Evolutionary conservation across 2,329 filamentous ascomycete genomes (phyloP).

Genomic region (Dactylellina parvicollis): DNA sequence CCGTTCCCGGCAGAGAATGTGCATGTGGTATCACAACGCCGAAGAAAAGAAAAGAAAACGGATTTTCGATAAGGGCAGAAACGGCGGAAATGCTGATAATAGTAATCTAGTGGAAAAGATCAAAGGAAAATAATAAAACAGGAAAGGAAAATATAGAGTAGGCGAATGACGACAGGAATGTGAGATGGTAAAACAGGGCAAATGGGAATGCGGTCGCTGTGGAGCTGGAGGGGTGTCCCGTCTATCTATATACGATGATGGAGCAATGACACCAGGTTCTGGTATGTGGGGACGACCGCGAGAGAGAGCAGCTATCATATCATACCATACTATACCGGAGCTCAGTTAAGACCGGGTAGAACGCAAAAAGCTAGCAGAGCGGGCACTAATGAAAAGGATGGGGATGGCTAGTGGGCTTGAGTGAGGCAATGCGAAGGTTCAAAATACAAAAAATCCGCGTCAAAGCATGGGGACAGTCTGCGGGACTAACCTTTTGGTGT

Average conservation of each 20-base stretch:
- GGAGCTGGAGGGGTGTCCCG: conserved; percentile 40
- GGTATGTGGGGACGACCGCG: neutral
- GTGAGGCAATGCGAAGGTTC: conserved; percentile 28
- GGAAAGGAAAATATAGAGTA: conserved; percentile 25
- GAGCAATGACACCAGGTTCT: conserved; percentile 26
- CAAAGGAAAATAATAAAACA: neutral
- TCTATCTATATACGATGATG: conserved; percentile 54
- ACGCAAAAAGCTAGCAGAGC: conserved; percentile 8
- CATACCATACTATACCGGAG: conserved; percentile 6
- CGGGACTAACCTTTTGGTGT: conserved; percentile 47
- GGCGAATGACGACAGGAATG: conserved; percentile 48
- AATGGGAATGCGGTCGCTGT: conserved; percentile 20
- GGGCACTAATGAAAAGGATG: conserved; percentile 6
- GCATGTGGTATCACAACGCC: conserved; percentile 46
- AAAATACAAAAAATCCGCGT: conserved; percentile 17
- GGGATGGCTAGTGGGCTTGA: conserved; percentile 2
- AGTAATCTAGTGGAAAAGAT: conserved; percentile 15
- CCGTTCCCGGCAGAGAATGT: conserved; percentile 14
- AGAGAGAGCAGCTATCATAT: too few species aligned
- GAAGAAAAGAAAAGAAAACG: conserved; percentile 26
- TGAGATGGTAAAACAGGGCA: conserved; percentile 27
- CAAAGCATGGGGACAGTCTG: neutral
- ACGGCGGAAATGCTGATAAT: conserved; percentile 25
- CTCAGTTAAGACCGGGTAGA: neutral
- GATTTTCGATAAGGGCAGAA: conserved; percentile 42